Base-by-base conservation (phyloP, 2,329 filamentous ascomycete species). In the Neobulgaria alba region DNA sequence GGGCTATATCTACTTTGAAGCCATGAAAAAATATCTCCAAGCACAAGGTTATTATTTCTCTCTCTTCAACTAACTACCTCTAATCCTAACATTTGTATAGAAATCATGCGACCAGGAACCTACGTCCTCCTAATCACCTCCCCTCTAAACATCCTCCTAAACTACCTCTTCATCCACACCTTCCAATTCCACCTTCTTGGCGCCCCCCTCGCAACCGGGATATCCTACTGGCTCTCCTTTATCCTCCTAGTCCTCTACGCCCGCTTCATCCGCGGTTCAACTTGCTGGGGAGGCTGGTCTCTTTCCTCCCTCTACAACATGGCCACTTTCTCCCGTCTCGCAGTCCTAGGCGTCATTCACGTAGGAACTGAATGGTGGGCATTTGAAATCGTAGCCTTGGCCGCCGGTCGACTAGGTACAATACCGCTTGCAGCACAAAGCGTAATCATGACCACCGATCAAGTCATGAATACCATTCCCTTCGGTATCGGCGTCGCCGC, bases 311-410 rank as follows among this genome's bases (percentile, higher is more conserved):
- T 84, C n/a, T 66, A 72, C 1, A 83, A 89, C 53, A 67, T 84
- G 12, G 64, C 73, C 12, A 77, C 78, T 0, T 94, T 94, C 58
- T 71, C 83, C 1, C 76, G 78, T 8, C 75, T 94, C 3, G 85
- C 87, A 0, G 62, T 82, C 10, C 67, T 93, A 0, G 88, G 87
- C 0, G 70, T 93, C 31, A 64, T 93, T 3, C 87, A 93, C 49
- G 84, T 94, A 4, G 88, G 85, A 3, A 92, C 86, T 0, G 88
- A 94, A 62, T 94, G 86, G 87, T 93, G 87, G 87, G 88, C 87
- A 0, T 94, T 94, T 53, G 87, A 93, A 62, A 90, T 93, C 50
- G 85, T 93, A 2, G 85, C 86, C 1, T 72, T 93, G 0, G 85
- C 83, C 2, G 86, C 87, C 4, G 87, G 87, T 1, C 74, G 80